Percentiles rank a stretch among this genome's conserved stretches.
These are phyloP conservation scores for Trichoderma sp. DNA, from an alignment of 2,329 filamentous ascomycete species.

Conservation along the genomic window DNA sequence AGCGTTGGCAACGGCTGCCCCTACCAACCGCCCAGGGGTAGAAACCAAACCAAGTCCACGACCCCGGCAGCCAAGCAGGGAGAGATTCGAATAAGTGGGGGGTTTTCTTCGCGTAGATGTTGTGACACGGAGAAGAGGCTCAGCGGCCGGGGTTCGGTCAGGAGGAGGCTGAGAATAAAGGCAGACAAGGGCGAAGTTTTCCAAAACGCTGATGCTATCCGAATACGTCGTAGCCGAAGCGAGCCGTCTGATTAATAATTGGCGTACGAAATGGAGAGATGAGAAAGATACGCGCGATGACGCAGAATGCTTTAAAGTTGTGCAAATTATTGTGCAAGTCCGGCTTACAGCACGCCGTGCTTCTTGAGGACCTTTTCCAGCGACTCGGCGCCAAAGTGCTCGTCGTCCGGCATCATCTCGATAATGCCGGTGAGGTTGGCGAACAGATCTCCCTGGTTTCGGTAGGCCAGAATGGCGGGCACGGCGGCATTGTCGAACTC, in stretches of 20 bases:
- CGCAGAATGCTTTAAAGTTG: slow-evolving; percentile 3
- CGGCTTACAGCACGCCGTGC: slow-evolving; percentile 53
- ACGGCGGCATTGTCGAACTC: slow-evolving; percentile 90
- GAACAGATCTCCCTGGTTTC: slow-evolving; percentile 83
- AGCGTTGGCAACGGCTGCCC: neutral
- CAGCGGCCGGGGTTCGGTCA: slow-evolving; percentile 12
- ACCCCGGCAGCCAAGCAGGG: slow-evolving; percentile 18
- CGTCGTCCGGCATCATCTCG: slow-evolving; percentile 76
- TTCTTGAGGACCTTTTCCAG: slow-evolving; percentile 56
- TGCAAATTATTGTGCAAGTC: slow-evolving; percentile 4
- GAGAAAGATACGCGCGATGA: slow-evolving; percentile 4
- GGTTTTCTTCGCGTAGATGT: slow-evolving; percentile 16
- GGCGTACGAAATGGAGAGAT: slow-evolving; percentile 1
- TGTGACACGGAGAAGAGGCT: slow-evolving; percentile 8
- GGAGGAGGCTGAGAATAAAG: slow-evolving; percentile 9
- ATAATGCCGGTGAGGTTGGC: slow-evolving; percentile 86
- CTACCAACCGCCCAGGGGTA: slow-evolving; percentile 1
- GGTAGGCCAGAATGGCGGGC: slow-evolving; percentile 86
- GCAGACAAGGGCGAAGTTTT: neutral
- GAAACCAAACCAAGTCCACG: slow-evolving; percentile 4
- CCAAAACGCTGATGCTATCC: slow-evolving; percentile 13
- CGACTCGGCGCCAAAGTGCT: slow-evolving; percentile 58
- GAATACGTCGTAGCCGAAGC: slow-evolving; percentile 2
- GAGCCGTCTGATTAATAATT: slow-evolving; percentile 19
- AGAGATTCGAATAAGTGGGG: slow-evolving; percentile 22